Percentiles rank a stretch among this genome's conserved stretches.
Conservation (phyloP, 2,329 filamentous ascomycete species). For the Cercospora sojina region DNA sequence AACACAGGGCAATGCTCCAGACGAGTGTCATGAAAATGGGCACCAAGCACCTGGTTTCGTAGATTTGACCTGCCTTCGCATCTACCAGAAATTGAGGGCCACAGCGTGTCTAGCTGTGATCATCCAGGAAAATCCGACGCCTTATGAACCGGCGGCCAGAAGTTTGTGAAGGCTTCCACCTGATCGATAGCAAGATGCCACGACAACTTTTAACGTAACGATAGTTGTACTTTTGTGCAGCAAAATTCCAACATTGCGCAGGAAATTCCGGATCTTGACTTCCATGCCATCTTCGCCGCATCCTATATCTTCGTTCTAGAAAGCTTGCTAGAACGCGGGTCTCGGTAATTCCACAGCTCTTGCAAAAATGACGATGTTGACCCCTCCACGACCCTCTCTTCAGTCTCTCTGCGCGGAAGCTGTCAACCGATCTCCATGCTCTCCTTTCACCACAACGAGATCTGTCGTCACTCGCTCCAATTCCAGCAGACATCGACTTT, state of each 20-base stretch:
- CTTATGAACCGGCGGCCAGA: neutral
- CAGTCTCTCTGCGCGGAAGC: neutral
- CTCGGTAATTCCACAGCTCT: neutral
- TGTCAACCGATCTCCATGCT: neutral
- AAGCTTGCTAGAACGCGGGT: neutral
- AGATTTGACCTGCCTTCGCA: neutral
- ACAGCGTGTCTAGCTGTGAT: neutral
- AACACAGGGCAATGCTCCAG: too few species aligned
- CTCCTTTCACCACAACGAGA: neutral
- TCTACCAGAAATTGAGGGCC: neutral
- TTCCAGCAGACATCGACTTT: conserved; percentile 5
- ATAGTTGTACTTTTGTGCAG: neutral
- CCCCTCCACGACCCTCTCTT: conserved; percentile 8
- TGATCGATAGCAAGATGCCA: neutral
- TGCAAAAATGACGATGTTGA: neutral
- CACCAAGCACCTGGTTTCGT: too few species aligned
- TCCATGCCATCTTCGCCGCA: neutral
- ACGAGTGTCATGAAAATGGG: too few species aligned
- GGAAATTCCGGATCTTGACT: neutral
- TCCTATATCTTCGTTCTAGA: neutral
- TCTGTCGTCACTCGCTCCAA: neutral
- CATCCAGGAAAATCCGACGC: neutral
- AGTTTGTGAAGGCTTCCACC: too few species aligned
- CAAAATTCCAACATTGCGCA: neutral
- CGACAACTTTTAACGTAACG: neutral